Evolutionary conservation across 163 green algal genomes (phyloP).

Genomic region (Coccomyxa subellipsoidea): DNA sequence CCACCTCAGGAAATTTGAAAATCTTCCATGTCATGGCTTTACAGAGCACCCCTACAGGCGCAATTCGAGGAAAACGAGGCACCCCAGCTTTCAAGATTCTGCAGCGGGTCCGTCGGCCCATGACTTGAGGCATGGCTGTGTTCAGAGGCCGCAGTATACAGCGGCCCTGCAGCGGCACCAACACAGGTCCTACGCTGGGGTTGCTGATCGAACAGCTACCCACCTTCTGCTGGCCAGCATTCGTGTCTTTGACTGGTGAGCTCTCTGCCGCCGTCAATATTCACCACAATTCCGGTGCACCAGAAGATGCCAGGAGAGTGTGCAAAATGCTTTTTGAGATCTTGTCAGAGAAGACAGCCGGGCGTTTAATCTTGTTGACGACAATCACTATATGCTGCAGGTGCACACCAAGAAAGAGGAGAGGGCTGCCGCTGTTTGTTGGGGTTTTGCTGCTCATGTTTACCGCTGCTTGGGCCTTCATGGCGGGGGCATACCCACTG

Average conservation of each 20-base stretch:
- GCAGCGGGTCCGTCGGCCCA: not conserved
- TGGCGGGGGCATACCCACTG: not conserved
- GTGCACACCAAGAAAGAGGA: not conserved
- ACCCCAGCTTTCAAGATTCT: not conserved
- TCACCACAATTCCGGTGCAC: no score
- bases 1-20: no score
- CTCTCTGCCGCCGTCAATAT: no score
- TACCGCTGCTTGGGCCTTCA: not conserved
- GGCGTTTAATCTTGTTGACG: no score
- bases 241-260: not conserved
- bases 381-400: not conserved
- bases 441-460: not conserved
- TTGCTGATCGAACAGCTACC: not conserved
- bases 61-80: not conserved
- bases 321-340: no score
- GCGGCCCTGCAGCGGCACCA: not conserved
- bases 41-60: not conserved
- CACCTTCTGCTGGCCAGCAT: not conserved
- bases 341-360: no score
- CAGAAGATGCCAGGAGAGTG: no score
- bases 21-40: not conserved
- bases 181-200: not conserved
- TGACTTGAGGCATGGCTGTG: not conserved
- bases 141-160: not conserved
- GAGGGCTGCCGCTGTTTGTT: not conserved